Conservation (phyloP, 73 alveolate species). For the Loxodes magnus region DNA sequence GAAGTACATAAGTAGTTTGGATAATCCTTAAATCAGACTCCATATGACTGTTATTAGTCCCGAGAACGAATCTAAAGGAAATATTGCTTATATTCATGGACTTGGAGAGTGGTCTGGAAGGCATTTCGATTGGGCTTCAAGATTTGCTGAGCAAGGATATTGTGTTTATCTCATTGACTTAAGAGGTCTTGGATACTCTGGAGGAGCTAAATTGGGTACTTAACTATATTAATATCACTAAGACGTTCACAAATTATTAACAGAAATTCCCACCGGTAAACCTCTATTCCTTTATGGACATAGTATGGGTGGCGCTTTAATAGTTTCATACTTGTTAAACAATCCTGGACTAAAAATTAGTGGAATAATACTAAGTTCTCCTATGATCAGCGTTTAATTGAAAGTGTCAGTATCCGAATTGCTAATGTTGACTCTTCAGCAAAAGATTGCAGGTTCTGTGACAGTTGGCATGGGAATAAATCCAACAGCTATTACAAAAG, state of each 20-base stretch:
- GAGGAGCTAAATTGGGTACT: slow-evolving; percentile 44
- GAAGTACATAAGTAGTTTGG: too few relatives aligned
- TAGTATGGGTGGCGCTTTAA: slow-evolving; percentile 70
- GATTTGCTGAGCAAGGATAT: slow-evolving; percentile 58
- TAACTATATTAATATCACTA: slow-evolving; percentile 23
- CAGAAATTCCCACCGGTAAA: slow-evolving; percentile 32
- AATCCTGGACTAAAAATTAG: slow-evolving; percentile 44
- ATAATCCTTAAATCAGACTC: too few relatives aligned
- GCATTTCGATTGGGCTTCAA: slow-evolving; percentile 40
- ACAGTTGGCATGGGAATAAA: too few relatives aligned
- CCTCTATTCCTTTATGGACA: slow-evolving; percentile 75
- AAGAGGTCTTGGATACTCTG: slow-evolving; percentile 71
- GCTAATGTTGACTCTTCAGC: too few relatives aligned
- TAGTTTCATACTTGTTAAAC: slow-evolving; percentile 38
- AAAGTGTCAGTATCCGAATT: too few relatives aligned
- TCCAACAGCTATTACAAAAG: too few relatives aligned
- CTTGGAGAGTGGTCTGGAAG: slow-evolving; percentile 70
- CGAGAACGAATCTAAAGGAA: too few relatives aligned
- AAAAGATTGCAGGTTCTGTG: too few relatives aligned
- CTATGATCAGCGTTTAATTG: too few relatives aligned
- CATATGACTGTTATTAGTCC: too few relatives aligned
- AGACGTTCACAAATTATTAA: slow-evolving; percentile 46
- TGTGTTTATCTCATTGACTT: slow-evolving; percentile 63
- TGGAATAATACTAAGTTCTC: slow-evolving; percentile 31
- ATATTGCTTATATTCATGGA: too few relatives aligned